Evolutionary conservation across 306 rosid genomes (phyloP), one percentile per base, ranked within the genome.

Genomic region (Inga leiocalycina): DNA sequence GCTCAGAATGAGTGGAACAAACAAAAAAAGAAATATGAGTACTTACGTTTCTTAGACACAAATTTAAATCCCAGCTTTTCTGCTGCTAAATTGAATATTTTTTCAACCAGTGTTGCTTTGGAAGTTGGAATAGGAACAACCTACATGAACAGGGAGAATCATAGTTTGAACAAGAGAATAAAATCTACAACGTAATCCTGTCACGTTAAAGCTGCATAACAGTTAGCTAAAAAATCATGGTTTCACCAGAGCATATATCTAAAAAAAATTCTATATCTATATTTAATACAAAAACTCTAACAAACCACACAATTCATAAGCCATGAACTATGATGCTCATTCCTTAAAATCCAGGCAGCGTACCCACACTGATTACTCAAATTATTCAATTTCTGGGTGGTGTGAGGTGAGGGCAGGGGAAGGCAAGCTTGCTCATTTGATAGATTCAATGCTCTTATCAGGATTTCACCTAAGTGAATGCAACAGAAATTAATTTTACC

Each of bases 11-110:
- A 49, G 75, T 2, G 24, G 61, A 52, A 14, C 43, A 13, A 27
- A 76, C 67, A 79, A 75, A 44, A 75, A 80, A 41, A 24, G 15
- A 43, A 78, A 68, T 44, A 67, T 20, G 48, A 75, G 69, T 85
- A 75, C 90, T 89, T 86, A 90, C 98, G 84, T 83, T 88, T 93
- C 84, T 65, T 82, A 70, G 76, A 75, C 81, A 46, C 80, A 83
- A 96, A 94, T 83, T 91, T 76, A 85, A 96, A 96, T 71, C 93
- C 93, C 79, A 91, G 74, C 91, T 88, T 94, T 64, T 94, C 88
- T 80, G 99, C 97, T 76, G 98, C 99, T 81, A 96, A 89, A 81
- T 86, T 93, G 89, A 96, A 96, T 66, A 81, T 88, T 78, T 89
- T 93, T 80, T 91, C 92, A 81, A 82, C 89, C 82, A 82, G 85